Conservation (phyloP, 2,329 filamentous ascomycete genomes). For the Sporothrix brasiliensis region DNA sequence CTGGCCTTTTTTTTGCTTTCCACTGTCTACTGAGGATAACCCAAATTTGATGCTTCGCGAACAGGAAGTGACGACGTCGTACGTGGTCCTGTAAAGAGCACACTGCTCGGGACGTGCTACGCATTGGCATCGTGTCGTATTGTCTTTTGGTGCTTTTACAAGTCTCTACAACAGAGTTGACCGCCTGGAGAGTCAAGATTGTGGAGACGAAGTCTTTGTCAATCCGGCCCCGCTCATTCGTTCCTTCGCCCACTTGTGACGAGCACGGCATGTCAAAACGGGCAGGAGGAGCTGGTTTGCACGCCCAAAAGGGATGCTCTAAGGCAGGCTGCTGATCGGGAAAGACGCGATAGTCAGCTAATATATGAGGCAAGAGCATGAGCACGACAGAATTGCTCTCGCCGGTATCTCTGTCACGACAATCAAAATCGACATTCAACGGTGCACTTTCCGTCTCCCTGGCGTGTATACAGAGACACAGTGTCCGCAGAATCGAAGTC, state of each 20-base stretch:
- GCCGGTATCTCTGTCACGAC: background rate
- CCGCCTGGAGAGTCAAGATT: background rate
- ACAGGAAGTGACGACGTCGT: background rate
- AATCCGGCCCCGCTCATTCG: constrained; percentile 19
- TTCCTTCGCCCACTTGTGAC: background rate
- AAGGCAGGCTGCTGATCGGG: background rate
- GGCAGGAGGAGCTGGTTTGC: background rate
- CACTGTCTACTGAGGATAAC: background rate
- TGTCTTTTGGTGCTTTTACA: background rate
- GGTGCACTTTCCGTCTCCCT: background rate
- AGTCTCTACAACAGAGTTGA: constrained; percentile 13
- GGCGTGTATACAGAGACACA: background rate
- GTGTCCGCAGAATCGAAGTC: background rate
- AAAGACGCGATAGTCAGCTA: background rate
- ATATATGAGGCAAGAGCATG: constrained; percentile 3
- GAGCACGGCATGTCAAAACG: constrained; percentile 5
- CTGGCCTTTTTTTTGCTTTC: background rate
- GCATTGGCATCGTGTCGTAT: background rate
- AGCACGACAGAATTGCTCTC: constrained; percentile 6
- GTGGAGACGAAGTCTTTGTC: constrained; percentile 11
- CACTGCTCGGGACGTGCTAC: constrained; percentile 1
- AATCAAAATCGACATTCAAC: background rate
- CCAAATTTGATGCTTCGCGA: background rate
- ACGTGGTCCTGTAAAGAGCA: constrained; percentile 4
- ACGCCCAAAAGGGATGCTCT: no score